Conservation (phyloP, 306 rosid species). For the Castanopsis chinensis region DNA sequence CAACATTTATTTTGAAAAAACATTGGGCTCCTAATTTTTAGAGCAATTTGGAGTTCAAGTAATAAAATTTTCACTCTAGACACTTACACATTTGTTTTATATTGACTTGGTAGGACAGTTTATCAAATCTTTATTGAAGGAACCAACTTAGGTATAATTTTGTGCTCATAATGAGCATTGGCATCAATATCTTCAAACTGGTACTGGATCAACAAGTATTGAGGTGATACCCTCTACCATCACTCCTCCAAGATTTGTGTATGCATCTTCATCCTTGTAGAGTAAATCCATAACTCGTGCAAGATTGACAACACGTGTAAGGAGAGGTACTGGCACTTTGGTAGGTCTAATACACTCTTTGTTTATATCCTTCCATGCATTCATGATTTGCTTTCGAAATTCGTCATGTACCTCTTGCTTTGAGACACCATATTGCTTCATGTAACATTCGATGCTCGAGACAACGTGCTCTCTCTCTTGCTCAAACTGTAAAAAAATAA, state of each 20-base stretch:
- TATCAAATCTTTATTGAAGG: not conserved
- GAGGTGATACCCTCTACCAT: not conserved
- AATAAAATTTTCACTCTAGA: no score
- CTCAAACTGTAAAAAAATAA: not conserved
- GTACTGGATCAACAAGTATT: not conserved
- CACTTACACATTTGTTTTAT: no score
- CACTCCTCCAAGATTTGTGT: not conserved
- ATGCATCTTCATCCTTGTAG: slow-evolving; percentile 15
- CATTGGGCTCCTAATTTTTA: no score
- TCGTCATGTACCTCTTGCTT: not conserved
- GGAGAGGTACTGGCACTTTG: not conserved
- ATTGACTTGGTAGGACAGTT: no score
- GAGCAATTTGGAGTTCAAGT: no score
- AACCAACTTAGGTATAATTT: not conserved
- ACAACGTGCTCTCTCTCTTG: not conserved
- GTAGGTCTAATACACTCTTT: slow-evolving; percentile 3
- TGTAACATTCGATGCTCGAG: slow-evolving; percentile 1
- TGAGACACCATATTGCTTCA: not conserved
- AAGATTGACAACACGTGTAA: not conserved
- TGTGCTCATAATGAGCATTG: not conserved
- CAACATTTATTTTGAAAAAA: no score
- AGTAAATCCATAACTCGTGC: not conserved
- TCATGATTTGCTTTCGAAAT: not conserved
- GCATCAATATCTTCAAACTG: not conserved
- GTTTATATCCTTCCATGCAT: slow-evolving; percentile 18